Conservation (phyloP, 257 asterid genomes). For the Solanum dulcamara region DNA sequence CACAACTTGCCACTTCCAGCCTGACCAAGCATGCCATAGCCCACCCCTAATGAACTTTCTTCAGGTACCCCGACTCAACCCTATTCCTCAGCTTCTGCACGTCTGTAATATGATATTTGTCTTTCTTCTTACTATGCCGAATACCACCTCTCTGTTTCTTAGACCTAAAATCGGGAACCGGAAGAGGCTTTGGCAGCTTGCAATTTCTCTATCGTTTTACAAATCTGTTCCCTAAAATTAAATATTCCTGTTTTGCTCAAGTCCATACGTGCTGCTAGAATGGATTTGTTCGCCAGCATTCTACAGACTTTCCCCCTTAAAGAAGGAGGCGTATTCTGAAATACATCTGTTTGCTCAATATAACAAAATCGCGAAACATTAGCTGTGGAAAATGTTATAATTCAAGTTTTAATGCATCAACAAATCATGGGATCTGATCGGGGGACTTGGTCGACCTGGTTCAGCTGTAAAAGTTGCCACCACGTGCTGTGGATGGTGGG, state of each 20-base stretch:
- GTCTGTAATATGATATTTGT: constrained; percentile 79
- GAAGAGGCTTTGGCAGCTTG: constrained; percentile 95
- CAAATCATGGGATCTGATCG: too few relatives aligned
- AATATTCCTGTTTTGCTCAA: background rate
- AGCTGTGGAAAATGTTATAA: too few relatives aligned
- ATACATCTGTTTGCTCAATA: constrained; percentile 71
- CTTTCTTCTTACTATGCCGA: constrained; percentile 87
- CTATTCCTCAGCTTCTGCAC: constrained; percentile 89
- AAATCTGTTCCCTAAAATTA: constrained; percentile 46
- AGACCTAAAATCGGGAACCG: constrained; percentile 95
- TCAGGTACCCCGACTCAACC: constrained; percentile 83
- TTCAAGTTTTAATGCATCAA: too few relatives aligned
- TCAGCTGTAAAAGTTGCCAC: too few relatives aligned
- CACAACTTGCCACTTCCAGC: constrained; percentile 90
- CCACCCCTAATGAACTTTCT: constrained; percentile 97
- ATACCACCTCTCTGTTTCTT: constrained; percentile 93
- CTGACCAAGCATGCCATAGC: constrained; percentile 97
- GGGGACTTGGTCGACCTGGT: too few relatives aligned
- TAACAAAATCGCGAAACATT: constrained; percentile 12
- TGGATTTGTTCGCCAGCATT: constrained; percentile 76
- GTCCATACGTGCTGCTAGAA: constrained; percentile 88
- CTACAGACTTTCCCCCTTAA: constrained; percentile 77
- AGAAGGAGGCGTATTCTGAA: constrained; percentile 79
- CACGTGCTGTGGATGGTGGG: too few relatives aligned
- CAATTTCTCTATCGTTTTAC: constrained; percentile 84